phyloP scores from a whole-genome alignment of 768 basidiomycete species.

The Lenzites betulinus region DNA sequence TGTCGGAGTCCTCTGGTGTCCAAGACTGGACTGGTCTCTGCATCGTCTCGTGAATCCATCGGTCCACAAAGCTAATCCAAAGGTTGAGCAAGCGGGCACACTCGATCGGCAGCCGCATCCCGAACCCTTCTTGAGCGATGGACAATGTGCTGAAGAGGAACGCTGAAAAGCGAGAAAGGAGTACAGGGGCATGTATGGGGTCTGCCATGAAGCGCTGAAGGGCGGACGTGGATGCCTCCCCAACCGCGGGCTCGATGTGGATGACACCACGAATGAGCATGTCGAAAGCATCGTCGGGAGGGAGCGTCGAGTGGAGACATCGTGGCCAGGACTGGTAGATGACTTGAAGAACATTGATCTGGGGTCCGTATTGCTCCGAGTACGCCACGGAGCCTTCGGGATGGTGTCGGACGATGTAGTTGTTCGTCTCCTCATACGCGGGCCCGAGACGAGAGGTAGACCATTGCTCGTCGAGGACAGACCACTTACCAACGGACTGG shows the following conservation, averaged over 20 bases:
- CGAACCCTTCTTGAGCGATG: constrained; percentile 64
- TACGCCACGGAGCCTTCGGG: constrained; percentile 68
- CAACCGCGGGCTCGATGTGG: constrained; percentile 78
- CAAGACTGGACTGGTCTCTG: constrained; percentile 42
- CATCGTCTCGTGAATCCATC: constrained; percentile 58
- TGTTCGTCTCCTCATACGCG: constrained; percentile 70
- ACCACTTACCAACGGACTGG: constrained; percentile 71
- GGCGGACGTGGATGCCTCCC: constrained; percentile 66
- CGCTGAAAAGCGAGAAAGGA: constrained; percentile 64
- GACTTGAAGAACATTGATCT: constrained; percentile 71
- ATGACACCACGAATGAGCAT: constrained; percentile 81
- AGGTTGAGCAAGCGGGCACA: constrained; percentile 65
- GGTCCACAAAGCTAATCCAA: constrained; percentile 74
- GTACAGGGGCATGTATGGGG: constrained; percentile 49
- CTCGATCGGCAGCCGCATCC: constrained; percentile 65
- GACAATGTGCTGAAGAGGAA: constrained; percentile 74
- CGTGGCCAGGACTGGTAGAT: constrained; percentile 87
- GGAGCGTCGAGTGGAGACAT: constrained; percentile 58
- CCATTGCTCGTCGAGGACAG: constrained; percentile 87
- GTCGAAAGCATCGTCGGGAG: constrained; percentile 65
- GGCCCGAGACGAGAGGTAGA: constrained; percentile 58
- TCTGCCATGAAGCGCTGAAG: constrained; percentile 75
- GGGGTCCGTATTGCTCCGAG: constrained; percentile 55
- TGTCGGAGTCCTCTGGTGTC: constrained; percentile 43
- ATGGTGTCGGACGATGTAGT: constrained; percentile 68